Evolutionary conservation across 371 early-diverging fungal genomes (phyloP).

Genomic region (Caulochytrium protostelioides): DNA sequence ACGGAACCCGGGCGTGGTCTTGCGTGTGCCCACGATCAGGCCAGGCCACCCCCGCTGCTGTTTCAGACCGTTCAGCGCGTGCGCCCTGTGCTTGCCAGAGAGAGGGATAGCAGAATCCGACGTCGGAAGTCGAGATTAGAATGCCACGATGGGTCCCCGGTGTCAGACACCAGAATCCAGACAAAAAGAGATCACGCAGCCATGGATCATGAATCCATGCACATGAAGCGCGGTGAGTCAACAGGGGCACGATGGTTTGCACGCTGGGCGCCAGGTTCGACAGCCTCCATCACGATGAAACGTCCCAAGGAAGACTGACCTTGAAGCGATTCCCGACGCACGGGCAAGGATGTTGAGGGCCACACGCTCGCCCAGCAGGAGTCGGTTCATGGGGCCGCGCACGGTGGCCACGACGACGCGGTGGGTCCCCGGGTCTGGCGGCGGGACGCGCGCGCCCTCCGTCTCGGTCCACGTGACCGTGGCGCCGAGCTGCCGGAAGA

Average conservation of each 20-base stretch:
- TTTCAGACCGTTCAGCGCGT: constrained; percentile 42
- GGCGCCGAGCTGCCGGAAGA: constrained; percentile 74
- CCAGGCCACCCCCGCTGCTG: constrained; percentile 55
- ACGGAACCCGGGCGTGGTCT: constrained; percentile 96
- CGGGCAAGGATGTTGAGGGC: constrained; percentile 85
- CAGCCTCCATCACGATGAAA: too few species aligned
- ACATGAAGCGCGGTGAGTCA: too few species aligned
- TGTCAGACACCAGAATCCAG: too few species aligned
- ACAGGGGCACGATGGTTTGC: too few species aligned
- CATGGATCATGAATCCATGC: too few species aligned
- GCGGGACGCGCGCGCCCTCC: background rate
- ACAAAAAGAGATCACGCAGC: too few species aligned
- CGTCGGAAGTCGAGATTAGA: too few species aligned
- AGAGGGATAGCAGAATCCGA: too few species aligned
- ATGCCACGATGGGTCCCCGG: too few species aligned
- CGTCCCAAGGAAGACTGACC: constrained; percentile 7
- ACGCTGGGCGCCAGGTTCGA: too few species aligned
- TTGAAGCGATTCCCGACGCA: constrained; percentile 80
- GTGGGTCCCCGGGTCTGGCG: background rate
- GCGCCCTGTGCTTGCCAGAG: constrained; percentile 31
- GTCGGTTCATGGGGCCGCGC: constrained; percentile 62
- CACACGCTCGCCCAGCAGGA: constrained; percentile 81
- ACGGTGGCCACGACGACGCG: background rate
- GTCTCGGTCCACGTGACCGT: constrained; percentile 11
- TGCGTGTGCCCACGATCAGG: constrained; percentile 83